Evolutionary conservation across 257 asterid species (phyloP).

Genomic region (Nyctanthes arbortristis): DNA sequence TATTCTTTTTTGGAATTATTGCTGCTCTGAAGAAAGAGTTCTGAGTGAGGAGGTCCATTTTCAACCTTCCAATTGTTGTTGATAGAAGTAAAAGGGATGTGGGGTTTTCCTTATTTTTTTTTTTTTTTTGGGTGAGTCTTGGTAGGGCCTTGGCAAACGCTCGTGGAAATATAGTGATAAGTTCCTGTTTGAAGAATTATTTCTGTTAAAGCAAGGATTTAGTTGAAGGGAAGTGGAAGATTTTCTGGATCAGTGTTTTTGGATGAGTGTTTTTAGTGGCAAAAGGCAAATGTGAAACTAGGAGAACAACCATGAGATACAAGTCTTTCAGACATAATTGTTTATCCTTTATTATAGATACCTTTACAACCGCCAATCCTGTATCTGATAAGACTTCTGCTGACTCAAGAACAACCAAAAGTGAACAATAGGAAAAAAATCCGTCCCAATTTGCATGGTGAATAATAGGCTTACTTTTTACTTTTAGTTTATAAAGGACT

Average conservation of each 20-base stretch:
- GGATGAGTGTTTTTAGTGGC: neutral
- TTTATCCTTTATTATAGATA: neutral
- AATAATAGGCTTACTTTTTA: neutral
- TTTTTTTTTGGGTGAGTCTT: too few species aligned
- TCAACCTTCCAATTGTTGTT: neutral
- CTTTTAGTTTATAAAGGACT: neutral
- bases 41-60: neutral
- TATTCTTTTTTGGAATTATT: neutral
- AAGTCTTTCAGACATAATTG: neutral
- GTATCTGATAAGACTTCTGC: neutral
- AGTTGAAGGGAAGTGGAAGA: neutral
- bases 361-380: neutral
- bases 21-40: neutral
- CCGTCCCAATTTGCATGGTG: neutral
- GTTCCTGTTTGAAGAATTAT: neutral
- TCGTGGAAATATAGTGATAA: neutral
- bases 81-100: neutral
- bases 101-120: too few species aligned
- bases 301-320: neutral
- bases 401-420: neutral
- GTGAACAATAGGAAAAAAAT: neutral
- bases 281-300: neutral
- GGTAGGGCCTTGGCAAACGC: neutral
- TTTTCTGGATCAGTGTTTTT: neutral
- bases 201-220: neutral